Evolutionary conservation across 192 early-diverging fungal species (phyloP).

Genomic region (Podochytrium sp.): DNA sequence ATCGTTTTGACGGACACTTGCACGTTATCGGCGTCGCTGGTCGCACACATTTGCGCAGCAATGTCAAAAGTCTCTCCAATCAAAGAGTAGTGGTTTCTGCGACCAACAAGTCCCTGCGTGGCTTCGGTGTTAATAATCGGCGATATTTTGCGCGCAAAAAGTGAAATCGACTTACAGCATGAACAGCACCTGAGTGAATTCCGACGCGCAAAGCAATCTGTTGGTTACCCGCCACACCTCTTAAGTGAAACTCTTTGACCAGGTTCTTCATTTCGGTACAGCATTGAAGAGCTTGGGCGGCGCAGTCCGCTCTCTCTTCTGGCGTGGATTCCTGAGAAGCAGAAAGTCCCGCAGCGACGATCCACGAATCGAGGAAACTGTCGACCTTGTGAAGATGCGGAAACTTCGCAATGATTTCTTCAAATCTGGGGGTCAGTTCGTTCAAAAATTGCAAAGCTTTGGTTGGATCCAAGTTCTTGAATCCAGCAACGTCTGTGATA

Average conservation of each 20-base stretch:
- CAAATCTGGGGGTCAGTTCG: slow-evolving; percentile 20
- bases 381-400: slow-evolving; percentile 24
- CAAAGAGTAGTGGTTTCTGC: slow-evolving; percentile 32
- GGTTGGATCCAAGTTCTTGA: slow-evolving; percentile 17
- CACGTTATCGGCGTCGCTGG: slow-evolving; percentile 17
- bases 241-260: not conserved
- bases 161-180: slow-evolving; percentile 13
- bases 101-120: not conserved
- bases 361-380: slow-evolving; percentile 13
- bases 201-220: not conserved
- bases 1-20: slow-evolving; percentile 30
- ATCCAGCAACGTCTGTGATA: slow-evolving; percentile 1
- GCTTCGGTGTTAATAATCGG: too few species aligned
- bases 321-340: not conserved
- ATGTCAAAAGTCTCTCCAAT: slow-evolving; percentile 45
- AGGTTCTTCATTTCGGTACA: slow-evolving; percentile 2
- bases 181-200: not conserved
- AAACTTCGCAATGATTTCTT: slow-evolving; percentile 18
- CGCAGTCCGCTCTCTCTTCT: slow-evolving; percentile 7
- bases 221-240: not conserved
- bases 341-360: slow-evolving; percentile 29
- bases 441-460: slow-evolving; percentile 20
- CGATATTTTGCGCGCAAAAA: too few species aligned
- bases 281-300: slow-evolving; percentile 13
- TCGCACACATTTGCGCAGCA: slow-evolving; percentile 38